These are phyloP conservation scores for Bothriochloa decipiens DNA, from an alignment of 176 grass and related monocot species.

Conservation along the genomic window DNA sequence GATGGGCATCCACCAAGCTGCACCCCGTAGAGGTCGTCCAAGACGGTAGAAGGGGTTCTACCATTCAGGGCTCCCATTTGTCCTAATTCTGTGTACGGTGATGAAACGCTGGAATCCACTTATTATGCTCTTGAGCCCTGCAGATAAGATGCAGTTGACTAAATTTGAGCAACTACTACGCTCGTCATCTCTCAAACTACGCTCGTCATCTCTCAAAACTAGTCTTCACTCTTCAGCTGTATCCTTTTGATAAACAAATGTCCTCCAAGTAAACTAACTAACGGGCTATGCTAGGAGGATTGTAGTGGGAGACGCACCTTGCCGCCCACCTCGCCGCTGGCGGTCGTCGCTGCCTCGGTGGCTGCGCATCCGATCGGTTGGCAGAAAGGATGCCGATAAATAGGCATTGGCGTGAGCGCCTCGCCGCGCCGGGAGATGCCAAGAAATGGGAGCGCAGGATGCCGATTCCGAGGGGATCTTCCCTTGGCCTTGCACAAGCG, in stretches of 20 bases:
- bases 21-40: slow-evolving; percentile 65
- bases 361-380: background rate
- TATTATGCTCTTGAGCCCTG: background rate
- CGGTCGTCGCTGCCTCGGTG: background rate
- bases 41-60: slow-evolving; percentile 36
- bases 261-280: background rate
- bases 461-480: slow-evolving; percentile 82
- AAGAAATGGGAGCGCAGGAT: slow-evolving; percentile 58
- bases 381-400: slow-evolving; percentile 30
- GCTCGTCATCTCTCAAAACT: background rate
- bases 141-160: background rate
- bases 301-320: background rate
- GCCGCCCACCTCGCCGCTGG: slow-evolving; percentile 19
- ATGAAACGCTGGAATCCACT: background rate
- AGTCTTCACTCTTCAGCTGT: no score
- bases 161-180: background rate
- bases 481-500: background rate
- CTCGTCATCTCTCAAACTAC: background rate
- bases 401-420: slow-evolving; percentile 14
- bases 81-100: background rate
- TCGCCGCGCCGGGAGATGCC: slow-evolving; percentile 29
- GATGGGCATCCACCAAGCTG: slow-evolving; percentile 34
- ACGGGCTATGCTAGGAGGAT: background rate
- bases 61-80: slow-evolving; percentile 51
- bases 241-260: no score